Evolutionary conservation across 2,329 filamentous ascomycete species (phyloP), one percentile per base, ranked within the genome.

Genomic region (Colletotrichum filicis): DNA sequence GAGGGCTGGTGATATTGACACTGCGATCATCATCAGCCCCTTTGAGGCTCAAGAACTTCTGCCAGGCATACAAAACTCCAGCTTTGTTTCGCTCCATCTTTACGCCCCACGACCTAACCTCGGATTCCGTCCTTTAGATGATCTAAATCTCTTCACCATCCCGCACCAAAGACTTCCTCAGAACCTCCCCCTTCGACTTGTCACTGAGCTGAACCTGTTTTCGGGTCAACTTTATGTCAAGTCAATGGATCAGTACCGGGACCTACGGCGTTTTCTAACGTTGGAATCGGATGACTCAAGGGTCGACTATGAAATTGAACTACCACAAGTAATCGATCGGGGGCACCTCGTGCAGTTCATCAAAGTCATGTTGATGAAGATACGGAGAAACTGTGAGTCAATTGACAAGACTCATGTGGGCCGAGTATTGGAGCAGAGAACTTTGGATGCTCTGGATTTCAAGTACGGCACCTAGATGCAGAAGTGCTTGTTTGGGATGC

Each of bases 191-290:
- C 19, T 30, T 6, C 28, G 46, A 2, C 4, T 28, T 0, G 42
- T 46, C 42, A 46, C 19, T 0, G 84, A 89, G 68, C 84, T 94
- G 0, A 92, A 92, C 56, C 80, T 94, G 0, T 94, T 95, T 67
- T 84, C 93, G 0, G 93, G 92, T 0, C 91, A 93, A 67, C 83
- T 94, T 0, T 94, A 94, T 75, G 82, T 94, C 11, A 79, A 78
- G 0, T 86, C 83, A 0, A 88, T 85, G 56, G 71, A 81, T 0
- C 87, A 93, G 66, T 95, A 94, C 74, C 74, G 78, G 16, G 42
- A 46, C 42, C 7, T 46, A 4, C 42, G 42, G 42, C 14, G 19
- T 0, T 46, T 46, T 0, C 42, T 46, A 0, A 8, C 6, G 5
- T 46, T 46, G 6, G 42, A 46, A 19, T n/a, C 6, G 42, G 42